Evolutionary conservation across 306 rosid genomes (phyloP), one percentile per base, ranked within the genome.

Genomic region (Argentina anserina): DNA sequence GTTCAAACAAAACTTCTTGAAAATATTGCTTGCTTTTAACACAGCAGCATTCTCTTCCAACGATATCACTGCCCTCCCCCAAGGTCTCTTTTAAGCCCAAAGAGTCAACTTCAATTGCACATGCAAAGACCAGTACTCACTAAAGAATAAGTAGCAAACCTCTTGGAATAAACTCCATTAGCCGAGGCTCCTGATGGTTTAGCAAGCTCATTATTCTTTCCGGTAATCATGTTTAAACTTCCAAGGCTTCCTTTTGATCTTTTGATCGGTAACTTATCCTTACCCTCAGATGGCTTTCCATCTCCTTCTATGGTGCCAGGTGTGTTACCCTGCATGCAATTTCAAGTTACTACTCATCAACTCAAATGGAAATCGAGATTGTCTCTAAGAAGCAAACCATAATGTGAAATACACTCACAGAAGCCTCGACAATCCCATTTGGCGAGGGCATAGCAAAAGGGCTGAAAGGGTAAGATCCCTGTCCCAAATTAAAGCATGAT

Each of bases 221-320:
- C 93, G 3, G 99, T 91, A 75, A 94, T 87, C 96, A 94, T 94
- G 86, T 88, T 94, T 86, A 94, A 88, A 84, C 97, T 91, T 69
- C 98, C 97, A 79, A 91, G 80, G 82, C 97, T 94, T 91, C 99
- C 99, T 76, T 91, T 94, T 21, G 97, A 94, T 87, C 99, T 87
- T 84, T 94, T 94, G 65, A 91, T 94, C 15, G 97, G 95, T 87
- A 94, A 77, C 73, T 94, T 94, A 82, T 86, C 99, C 85, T 94
- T 94, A 76, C 76, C 88, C 76, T 91, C 99, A 69, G 86, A 86
- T 58, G 96, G 92, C 76, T 90, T 89, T 58, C 87, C 89, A 76
- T 91, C 96, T 59, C 88, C 87, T 86, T 91, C 99, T 81, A 84
- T 75, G 88, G 83, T 80, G 64, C 93, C 87, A 73, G 86, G 91